A percentile compares a stretch with the other conserved stretches of the same genome.
Evolutionary conservation across 2,329 filamentous ascomycete genomes (phyloP).

Genomic region (Exophiala sp.): DNA sequence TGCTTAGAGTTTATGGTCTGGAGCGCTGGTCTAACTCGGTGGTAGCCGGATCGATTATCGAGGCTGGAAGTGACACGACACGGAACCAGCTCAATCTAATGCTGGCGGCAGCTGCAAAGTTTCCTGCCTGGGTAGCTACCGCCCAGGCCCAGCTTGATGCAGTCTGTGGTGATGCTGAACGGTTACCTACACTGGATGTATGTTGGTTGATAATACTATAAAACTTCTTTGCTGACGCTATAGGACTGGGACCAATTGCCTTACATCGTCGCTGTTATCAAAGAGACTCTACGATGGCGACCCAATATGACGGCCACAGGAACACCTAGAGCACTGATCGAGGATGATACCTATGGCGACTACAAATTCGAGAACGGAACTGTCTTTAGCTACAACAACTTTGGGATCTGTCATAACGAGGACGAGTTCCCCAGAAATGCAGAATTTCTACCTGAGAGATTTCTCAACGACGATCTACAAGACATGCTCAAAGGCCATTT

Average conservation of each 20-base stretch:
- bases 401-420: slow-evolving; percentile 43
- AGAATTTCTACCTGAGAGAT: slow-evolving; percentile 21
- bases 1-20: neutral
- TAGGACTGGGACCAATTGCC: slow-evolving; percentile 31
- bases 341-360: slow-evolving; percentile 34
- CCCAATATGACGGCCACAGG: slow-evolving; percentile 14
- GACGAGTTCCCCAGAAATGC: slow-evolving; percentile 15
- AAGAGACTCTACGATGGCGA: slow-evolving; percentile 36
- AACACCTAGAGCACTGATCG: slow-evolving; percentile 17
- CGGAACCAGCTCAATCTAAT: slow-evolving; percentile 8
- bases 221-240: neutral
- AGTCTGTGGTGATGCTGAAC: slow-evolving; percentile 10
- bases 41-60: slow-evolving; percentile 10
- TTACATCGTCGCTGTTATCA: slow-evolving; percentile 33
- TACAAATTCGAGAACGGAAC: slow-evolving; percentile 37
- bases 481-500: slow-evolving; percentile 30
- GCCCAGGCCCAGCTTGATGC: slow-evolving; percentile 8
- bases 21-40: neutral
- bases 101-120: slow-evolving; percentile 11
- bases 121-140: slow-evolving; percentile 9
- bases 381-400: slow-evolving; percentile 39
- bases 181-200: slow-evolving; percentile 7
- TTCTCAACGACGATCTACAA: slow-evolving; percentile 22
- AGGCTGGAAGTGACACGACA: slow-evolving; percentile 15
- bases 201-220: too few species aligned